phyloP scores from a whole-genome alignment of 1,139 yeast species.

The Yamadazyma songkhlaensis region DNA sequence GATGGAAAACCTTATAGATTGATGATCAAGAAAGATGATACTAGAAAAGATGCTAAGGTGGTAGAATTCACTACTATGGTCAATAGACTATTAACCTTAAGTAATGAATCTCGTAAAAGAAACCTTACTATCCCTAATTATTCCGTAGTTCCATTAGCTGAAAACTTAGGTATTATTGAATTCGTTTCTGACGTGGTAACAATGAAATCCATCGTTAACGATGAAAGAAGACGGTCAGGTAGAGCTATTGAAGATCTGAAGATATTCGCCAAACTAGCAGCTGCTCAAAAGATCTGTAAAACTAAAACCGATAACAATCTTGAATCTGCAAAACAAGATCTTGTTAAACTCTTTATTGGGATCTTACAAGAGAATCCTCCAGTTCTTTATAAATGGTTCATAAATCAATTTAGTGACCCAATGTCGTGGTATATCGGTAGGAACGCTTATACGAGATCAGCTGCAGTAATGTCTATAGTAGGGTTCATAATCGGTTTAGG shows the following conservation, averaged over 20 bases:
- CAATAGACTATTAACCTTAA: constrained; percentile 65
- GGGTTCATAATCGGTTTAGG: constrained; percentile 91
- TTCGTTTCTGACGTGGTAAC: constrained; percentile 88
- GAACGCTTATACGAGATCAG: constrained; percentile 68
- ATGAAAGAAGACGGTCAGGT: constrained; percentile 41
- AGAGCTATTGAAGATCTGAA: constrained; percentile 28
- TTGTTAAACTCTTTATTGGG: constrained; percentile 28
- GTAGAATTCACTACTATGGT: constrained; percentile 91
- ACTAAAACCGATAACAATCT: constrained; percentile 14
- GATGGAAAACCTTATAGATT: constrained; percentile 71
- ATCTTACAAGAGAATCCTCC: constrained; percentile 57
- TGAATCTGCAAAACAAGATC: constrained; percentile 12
- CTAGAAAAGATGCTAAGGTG: constrained; percentile 91
- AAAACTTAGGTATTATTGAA: constrained; percentile 86
- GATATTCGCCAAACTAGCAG: constrained; percentile 32
- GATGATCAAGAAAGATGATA: constrained; percentile 88
- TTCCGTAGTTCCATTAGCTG: constrained; percentile 86
- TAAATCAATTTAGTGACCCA: constrained; percentile 88
- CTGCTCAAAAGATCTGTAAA: constrained; percentile 38
- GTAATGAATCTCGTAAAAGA: constrained; percentile 72
- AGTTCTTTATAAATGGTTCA: constrained; percentile 81
- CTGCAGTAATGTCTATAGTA: constrained; percentile 97
- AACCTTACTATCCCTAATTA: constrained; percentile 73
- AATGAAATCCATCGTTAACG: constrained; percentile 63
- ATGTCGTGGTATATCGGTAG: constrained; percentile 82